These are phyloP conservation scores for Lenwebbia sp. DNA, from an alignment of 345 rosid species.

Conservation along the genomic window DNA sequence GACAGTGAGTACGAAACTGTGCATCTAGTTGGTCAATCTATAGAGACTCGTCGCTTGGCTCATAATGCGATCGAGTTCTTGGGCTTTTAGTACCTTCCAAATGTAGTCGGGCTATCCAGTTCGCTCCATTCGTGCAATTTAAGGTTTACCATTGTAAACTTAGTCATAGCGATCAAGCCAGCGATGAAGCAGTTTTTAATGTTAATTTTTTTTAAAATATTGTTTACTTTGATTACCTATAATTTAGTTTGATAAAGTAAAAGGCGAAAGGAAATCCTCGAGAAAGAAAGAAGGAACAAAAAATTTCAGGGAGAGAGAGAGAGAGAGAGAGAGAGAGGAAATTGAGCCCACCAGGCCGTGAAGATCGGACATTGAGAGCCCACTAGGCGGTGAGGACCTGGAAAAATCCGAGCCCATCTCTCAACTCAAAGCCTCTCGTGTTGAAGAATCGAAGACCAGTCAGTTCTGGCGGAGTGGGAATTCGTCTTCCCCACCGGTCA, in stretches of 20 bases:
- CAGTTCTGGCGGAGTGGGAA: background rate
- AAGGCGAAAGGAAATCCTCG: background rate
- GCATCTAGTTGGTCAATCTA: too few relatives aligned
- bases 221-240: background rate
- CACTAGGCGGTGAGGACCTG: too few relatives aligned
- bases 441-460: background rate
- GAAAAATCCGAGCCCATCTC: background rate
- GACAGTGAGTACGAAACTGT: accelerated
- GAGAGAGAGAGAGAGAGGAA: background rate
- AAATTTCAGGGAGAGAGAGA: background rate
- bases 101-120: background rate
- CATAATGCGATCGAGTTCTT: background rate
- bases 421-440: background rate
- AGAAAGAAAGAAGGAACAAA: background rate
- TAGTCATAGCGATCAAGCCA: background rate
- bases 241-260: background rate
- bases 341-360: too few relatives aligned
- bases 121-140: background rate
- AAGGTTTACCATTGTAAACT: background rate
- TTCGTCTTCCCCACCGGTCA: background rate
- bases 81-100: background rate
- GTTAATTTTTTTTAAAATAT: background rate
- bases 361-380: too few relatives aligned
- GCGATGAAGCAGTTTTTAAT: background rate
- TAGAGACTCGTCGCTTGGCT: background rate